phyloP scores from a whole-genome alignment of 148 eudicot species.

The Fagopyrum esculentum region DNA sequence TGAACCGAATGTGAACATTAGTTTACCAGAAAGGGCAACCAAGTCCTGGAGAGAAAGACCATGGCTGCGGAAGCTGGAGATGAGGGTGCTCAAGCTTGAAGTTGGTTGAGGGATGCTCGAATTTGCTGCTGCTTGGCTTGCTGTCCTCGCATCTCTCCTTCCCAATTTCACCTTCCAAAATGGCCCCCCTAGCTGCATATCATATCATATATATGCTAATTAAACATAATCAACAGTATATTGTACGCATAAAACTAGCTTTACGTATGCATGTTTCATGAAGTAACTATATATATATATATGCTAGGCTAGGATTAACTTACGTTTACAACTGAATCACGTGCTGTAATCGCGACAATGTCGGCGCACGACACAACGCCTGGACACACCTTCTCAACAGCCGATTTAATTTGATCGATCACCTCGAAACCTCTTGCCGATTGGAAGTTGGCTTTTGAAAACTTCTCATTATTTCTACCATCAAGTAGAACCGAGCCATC shows the following conservation, averaged over 20 bases:
- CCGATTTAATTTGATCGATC: slow-evolving; percentile 61
- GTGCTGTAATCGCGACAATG: slow-evolving; percentile 56
- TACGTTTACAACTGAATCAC: slow-evolving; percentile 61
- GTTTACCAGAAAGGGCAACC: slow-evolving; percentile 49
- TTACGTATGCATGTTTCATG: too few relatives aligned
- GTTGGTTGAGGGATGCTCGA: slow-evolving; percentile 47
- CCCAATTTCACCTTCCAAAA: slow-evolving; percentile 46
- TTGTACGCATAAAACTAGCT: too few relatives aligned
- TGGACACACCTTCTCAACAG: slow-evolving; percentile 65
- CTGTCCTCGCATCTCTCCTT: slow-evolving; percentile 51
- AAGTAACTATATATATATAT: too few relatives aligned
- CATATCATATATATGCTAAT: not conserved
- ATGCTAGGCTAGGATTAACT: slow-evolving; percentile 14
- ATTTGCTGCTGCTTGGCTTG: slow-evolving; percentile 48
- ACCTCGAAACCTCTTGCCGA: slow-evolving; percentile 75
- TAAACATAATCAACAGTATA: too few relatives aligned
- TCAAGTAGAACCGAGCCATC: slow-evolving; percentile 78
- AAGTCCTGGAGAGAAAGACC: slow-evolving; percentile 50
- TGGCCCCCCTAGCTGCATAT: slow-evolving; percentile 58
- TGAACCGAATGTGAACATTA: too few relatives aligned
- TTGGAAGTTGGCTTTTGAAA: slow-evolving; percentile 47
- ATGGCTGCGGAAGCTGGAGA: slow-evolving; percentile 29
- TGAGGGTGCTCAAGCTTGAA: slow-evolving; percentile 32
- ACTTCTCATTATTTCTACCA: slow-evolving; percentile 65
- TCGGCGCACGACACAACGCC: slow-evolving; percentile 86